A percentile compares a stretch with the other conserved stretches of the same genome.
Conservation (phyloP, 768 basidiomycete species). For the Omphalotus guepiniiformis region DNA sequence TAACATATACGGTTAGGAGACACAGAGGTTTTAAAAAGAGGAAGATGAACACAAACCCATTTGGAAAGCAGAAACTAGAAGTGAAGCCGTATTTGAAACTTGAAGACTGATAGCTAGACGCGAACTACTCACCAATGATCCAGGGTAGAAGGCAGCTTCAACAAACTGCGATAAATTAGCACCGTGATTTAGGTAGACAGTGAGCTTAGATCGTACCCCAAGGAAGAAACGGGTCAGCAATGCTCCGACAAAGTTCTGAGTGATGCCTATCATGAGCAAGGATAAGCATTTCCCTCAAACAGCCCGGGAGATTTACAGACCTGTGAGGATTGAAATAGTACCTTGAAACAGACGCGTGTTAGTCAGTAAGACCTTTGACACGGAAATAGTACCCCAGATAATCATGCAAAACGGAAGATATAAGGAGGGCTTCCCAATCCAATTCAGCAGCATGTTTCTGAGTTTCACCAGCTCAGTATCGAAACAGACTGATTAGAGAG, state of each 20-base stretch:
- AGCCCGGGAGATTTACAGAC: not conserved
- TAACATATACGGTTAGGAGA: not conserved
- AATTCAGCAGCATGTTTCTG: slow-evolving; percentile 75
- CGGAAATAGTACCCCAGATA: slow-evolving; percentile 11
- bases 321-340: slow-evolving; percentile 4
- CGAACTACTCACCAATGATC: slow-evolving; percentile 25
- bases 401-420: slow-evolving; percentile 67
- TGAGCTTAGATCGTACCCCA: not conserved
- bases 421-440: slow-evolving; percentile 62
- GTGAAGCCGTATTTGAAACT: not conserved
- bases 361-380: not conserved
- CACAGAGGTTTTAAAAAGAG: not conserved
- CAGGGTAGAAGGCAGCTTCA: slow-evolving; percentile 41
- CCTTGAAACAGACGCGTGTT: not conserved
- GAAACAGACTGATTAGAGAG: not conserved
- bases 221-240: slow-evolving; percentile 41
- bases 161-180: slow-evolving; percentile 29
- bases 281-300: slow-evolving; percentile 18
- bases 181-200: not conserved
- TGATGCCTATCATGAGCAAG: not conserved
- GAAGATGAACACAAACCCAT: not conserved
- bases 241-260: slow-evolving; percentile 20
- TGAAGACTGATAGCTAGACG: not conserved
- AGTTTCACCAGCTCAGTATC: not conserved
- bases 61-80: slow-evolving; percentile 20